phyloP scores from a whole-genome alignment of 306 rosid genomes.

The Neltuma alba region DNA sequence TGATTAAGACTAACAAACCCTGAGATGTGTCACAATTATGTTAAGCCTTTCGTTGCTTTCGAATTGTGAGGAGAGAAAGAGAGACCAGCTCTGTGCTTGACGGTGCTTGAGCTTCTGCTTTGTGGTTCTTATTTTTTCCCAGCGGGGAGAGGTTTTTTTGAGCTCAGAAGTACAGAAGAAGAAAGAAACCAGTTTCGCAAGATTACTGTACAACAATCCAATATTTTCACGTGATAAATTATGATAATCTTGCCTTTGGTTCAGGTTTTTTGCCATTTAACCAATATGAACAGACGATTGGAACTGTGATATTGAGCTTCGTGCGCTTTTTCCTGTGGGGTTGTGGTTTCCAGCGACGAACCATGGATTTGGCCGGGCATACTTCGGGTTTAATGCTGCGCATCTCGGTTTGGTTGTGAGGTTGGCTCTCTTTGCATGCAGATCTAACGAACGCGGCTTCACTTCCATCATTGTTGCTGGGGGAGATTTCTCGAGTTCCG shows the following conservation, averaged over 20 bases:
- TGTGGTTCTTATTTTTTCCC: conserved; percentile 40
- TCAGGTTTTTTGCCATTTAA: conserved; percentile 26
- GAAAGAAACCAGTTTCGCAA: conserved; percentile 36
- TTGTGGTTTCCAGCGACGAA: conserved; percentile 5
- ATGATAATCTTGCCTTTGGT: conserved; percentile 8
- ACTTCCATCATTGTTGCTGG: not conserved
- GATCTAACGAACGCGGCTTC: conserved; percentile 27
- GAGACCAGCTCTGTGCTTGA: not conserved
- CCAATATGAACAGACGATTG: not conserved
- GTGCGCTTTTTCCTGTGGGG: conserved; percentile 7
- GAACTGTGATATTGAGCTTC: not conserved
- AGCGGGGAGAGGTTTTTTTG: not conserved
- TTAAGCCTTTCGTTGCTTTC: conserved; percentile 29
- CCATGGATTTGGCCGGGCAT: not conserved
- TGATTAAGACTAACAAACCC: not conserved
- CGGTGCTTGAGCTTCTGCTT: conserved; percentile 31
- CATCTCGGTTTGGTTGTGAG: conserved; percentile 7
- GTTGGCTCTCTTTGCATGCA: conserved; percentile 24
- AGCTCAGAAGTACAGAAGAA: conserved; percentile 2
- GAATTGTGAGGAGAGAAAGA: conserved; percentile 26
- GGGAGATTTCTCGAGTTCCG: conserved; percentile 12
- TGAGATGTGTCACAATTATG: not conserved
- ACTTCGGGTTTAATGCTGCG: conserved; percentile 17
- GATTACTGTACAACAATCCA: conserved; percentile 3
- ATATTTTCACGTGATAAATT: conserved; percentile 48